Base-by-base conservation (phyloP, 129 eudicot genomes). In the Logfia minima region DNA sequence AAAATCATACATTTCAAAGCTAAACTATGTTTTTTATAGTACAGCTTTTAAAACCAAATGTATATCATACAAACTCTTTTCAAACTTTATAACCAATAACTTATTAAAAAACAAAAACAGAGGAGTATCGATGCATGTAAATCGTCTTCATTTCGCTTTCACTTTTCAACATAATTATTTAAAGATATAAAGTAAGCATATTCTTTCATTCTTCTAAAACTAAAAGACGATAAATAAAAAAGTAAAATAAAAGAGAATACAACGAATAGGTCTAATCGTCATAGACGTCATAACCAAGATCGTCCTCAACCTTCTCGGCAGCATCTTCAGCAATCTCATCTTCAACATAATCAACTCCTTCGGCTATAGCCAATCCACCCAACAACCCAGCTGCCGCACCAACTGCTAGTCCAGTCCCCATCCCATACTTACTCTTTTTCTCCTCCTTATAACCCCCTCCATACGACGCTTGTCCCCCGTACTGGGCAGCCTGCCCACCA, bases 381-480 rank as follows among this genome's bases (percentile, higher is more conserved):
- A 93, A 60, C 39, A 80, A 84, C 66, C 98, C 98, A 51, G 92
- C 98, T 17, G 90, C 97, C 73, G 92, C 96, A 28, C 98, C 98
- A 79, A 88, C 98, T 31, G 97, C 98, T 75, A 90, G 83, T 66
- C 97, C 97, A 4, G 97, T 86, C 75, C 98, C 98, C 92, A 92
- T 87, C 31, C 97, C 96, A 39, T 75, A 86, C 81, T 84, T 86
- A 59, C 81, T 85, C 82, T 84, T 77, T 79, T 86, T 80, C 83
- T 81, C 87, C 65, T 32, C 84, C 31, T 35, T 51, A 14, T 77
- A 76, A 34, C 84, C 68, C 41, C 77, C 91, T 84, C 21, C n/a
- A 4, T 55, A 55, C 61, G 61, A 55, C 10, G 61, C 21, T 18
- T 55, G 61, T 17, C 53, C 78, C 2, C 75, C 87, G 9, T 79